Evolutionary conservation across 352 stramenopile genomes (phyloP).

Genomic region (Pythium folliculosum): DNA sequence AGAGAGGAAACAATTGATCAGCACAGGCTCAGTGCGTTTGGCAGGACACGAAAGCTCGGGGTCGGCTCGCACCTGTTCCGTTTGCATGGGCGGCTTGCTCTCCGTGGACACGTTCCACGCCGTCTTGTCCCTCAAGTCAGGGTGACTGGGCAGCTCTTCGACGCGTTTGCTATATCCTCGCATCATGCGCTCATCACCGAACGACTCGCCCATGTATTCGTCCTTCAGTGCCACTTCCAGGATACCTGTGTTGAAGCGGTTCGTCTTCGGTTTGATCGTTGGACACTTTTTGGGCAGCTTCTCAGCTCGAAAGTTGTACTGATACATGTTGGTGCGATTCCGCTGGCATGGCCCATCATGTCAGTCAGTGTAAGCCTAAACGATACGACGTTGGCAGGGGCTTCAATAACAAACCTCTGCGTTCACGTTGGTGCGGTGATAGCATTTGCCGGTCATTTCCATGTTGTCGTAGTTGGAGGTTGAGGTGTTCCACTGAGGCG

Average conservation of each 20-base stretch:
- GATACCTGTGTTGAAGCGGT: constrained; percentile 81
- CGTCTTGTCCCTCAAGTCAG: constrained; percentile 50
- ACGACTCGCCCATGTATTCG: constrained; percentile 63
- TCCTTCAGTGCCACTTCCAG: constrained; percentile 67
- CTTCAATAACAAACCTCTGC: constrained; percentile 46
- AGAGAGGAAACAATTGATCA: not conserved
- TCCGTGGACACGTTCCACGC: constrained; percentile 74
- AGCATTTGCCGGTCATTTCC: constrained; percentile 71
- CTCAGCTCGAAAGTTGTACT: constrained; percentile 86
- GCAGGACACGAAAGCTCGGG: not conserved
- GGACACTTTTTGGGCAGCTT: constrained; percentile 82
- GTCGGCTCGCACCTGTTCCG: constrained; percentile 42
- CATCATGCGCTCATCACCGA: constrained; percentile 71
- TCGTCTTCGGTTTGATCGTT: constrained; percentile 65
- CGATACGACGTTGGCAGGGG: not conserved
- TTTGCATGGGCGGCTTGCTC: constrained; percentile 40
- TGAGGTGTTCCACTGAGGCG: constrained; percentile 57
- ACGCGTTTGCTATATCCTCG: constrained; percentile 71
- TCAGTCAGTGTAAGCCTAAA: not conserved
- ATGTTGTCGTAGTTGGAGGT: constrained; percentile 78
- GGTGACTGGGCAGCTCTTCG: constrained; percentile 79
- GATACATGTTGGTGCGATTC: constrained; percentile 79
- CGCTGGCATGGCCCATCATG: constrained; percentile 36
- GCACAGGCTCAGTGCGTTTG: not conserved
- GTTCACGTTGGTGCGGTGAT: constrained; percentile 77